Evolutionary conservation across 2,329 filamentous ascomycete species (phyloP), one percentile per base, ranked within the genome.

Genomic region (Bisporella sp.): DNA sequence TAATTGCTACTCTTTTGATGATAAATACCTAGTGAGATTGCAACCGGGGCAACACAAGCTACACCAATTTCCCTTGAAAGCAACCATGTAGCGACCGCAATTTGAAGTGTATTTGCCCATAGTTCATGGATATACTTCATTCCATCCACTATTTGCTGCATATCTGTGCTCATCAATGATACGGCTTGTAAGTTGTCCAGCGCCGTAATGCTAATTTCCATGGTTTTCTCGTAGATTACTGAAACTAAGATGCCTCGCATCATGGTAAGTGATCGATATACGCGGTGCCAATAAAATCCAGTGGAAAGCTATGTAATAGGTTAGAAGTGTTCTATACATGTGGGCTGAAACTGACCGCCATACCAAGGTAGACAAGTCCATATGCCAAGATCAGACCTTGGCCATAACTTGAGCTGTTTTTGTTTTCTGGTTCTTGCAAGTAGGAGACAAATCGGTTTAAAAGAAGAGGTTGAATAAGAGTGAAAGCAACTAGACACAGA

Each of bases 171-270:
- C 60, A 62, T 62, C 44, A 62, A 48, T 6, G 60, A 62, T 6
- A 62, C 31, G 4, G 60, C 51, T 4, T 52, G 49, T 4, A 41
- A 52, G 13, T 57, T 42, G 29, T 54, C 51, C 2, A 39, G 11
- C 9, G 48, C 48, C 32, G 51, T 50, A 11, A 56, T 51, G 4
- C 47, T 59, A 13, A 71, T 51, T 1, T 62, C 55, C 0, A 71
- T 52, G 0, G 72, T 72, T 57, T 74, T 75, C 28, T 69, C 68
- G 57, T 74, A 81, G 1, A 79, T 70, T 55, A 76, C 64, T 0
- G 73, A 71, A n/a, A 73, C 64, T 2, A 75, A 56, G 0, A 62
- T 65, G 4, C 68, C 68, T 37, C 72, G 64, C n/a, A 49, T 31
- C 47, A 56, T 56, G 30, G 47, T 52, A 9, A 49, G 32, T 4